A percentile compares a stretch with the other conserved stretches of the same genome.
Conservation (phyloP, 2,329 filamentous ascomycete species). For the Thelonectria discophora region DNA sequence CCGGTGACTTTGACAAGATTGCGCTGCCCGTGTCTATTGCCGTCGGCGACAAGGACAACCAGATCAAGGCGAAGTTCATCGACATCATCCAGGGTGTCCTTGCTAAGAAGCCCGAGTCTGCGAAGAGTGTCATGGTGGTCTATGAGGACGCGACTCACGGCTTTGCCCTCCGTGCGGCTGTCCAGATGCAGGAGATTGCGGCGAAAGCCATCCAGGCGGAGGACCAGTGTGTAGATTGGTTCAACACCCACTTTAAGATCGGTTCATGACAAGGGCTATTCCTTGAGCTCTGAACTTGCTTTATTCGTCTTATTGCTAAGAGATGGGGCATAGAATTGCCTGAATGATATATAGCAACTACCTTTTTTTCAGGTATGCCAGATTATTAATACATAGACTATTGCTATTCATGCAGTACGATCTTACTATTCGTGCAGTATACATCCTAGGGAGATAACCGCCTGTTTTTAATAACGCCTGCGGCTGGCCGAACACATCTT, state of each 20-base stretch:
- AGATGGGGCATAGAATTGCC: too few species aligned
- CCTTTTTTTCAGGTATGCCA: too few species aligned
- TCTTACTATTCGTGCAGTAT: too few species aligned
- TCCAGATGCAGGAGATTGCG: conserved; percentile 36
- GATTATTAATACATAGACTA: too few species aligned
- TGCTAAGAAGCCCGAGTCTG: conserved; percentile 44
- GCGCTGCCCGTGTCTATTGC: conserved; percentile 56
- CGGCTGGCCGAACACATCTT: too few species aligned
- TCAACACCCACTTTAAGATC: conserved; percentile 38
- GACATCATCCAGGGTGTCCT: conserved; percentile 48
- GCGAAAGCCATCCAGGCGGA: conserved; percentile 44
- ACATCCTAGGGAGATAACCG: too few species aligned
- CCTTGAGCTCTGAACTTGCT: not conserved
- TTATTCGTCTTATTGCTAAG: too few species aligned
- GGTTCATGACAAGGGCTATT: not conserved
- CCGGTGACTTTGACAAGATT: conserved; percentile 57
- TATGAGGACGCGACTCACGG: conserved; percentile 54
- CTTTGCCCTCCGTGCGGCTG: conserved; percentile 50
- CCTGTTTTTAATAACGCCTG: too few species aligned
- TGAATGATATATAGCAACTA: too few species aligned
- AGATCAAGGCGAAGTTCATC: conserved; percentile 46
- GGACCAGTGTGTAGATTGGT: conserved; percentile 48
- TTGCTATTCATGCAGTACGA: too few species aligned
- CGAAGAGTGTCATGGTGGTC: conserved; percentile 49
- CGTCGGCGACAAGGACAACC: conserved; percentile 55